Base-by-base conservation (phyloP, 1,284 basidiomycete genomes). In the Cutaneotrichosporon dermatis region DNA sequence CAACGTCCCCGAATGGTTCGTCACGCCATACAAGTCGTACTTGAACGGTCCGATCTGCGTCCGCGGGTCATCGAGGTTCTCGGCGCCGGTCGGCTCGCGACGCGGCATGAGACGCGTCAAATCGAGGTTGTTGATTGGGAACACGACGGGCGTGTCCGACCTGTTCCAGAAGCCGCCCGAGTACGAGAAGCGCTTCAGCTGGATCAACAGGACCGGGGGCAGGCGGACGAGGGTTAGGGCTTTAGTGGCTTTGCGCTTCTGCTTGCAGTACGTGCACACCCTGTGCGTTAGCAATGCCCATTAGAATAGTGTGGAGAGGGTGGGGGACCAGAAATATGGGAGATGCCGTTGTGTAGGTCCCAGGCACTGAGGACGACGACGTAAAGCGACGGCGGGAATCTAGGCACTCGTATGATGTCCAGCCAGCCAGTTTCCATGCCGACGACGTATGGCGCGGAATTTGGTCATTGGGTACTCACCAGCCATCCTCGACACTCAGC, bases 161-260 rank as follows among this genome's bases (percentile, higher is more conserved):
- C 98, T 98, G 80, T 98, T 93, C 51, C 92, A 94, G 77, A 95
- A 96, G 12, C 60, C 55, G 2, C 88, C 87, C 0, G 93, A 93
- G 66, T 90, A 89, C 64, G 88, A 88, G 80, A 99, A 99, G 39
- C 96, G 86, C 74, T 99, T 99, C 45, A 99, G 83, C 72, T 98
- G 94, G 67, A 99, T 93, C 64, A 99, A 82, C 11, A 99, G 83
- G 41, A 99, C 86, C 0, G 93, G 93, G 0, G 96, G 96, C 10
- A 99, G 82, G 12, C 95, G 88, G 2, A 94, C 86, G 33, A 92
- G 81, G 4, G 89, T 89, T n/a, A 99, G 83, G 43, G 83, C 85
- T 76, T 96, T 95, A 15, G 86, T 85, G 4, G 93, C 91, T 61
- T 85, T 85, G 51, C 92, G 85, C 54, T 89, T 86, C 42, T 82